phyloP scores from a whole-genome alignment of 495 filamentous ascomycete genomes.

The Talaromyces liani region DNA sequence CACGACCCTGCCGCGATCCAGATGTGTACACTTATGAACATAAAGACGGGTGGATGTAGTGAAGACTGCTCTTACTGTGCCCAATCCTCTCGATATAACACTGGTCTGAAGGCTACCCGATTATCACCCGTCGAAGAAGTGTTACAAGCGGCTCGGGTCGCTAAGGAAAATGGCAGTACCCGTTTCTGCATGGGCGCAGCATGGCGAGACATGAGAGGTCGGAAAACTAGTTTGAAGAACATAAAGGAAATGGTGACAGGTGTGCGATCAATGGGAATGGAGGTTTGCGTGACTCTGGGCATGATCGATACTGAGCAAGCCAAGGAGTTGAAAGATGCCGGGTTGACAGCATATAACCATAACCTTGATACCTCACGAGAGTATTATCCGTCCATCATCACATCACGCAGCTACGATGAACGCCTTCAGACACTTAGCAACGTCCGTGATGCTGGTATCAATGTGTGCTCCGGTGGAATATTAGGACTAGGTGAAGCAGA shows the following conservation, averaged over 20 bases:
- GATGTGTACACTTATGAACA: constrained; percentile 89
- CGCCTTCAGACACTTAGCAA: constrained; percentile 64
- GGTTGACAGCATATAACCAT: constrained; percentile 83
- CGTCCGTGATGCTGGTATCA: constrained; percentile 74
- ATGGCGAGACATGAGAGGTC: constrained; percentile 85
- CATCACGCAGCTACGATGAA: constrained; percentile 77
- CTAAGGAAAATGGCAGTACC: constrained; percentile 71
- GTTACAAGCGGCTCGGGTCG: constrained; percentile 63
- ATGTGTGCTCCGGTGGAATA: constrained; percentile 80
- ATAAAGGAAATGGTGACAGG: constrained; percentile 76
- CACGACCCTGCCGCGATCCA: constrained; percentile 73
- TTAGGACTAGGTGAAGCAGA: constrained; percentile 69
- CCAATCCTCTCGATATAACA: constrained; percentile 72
- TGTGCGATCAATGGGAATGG: constrained; percentile 72
- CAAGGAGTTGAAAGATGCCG: constrained; percentile 69
- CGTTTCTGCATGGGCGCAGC: constrained; percentile 91
- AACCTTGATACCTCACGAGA: constrained; percentile 84
- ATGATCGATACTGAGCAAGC: constrained; percentile 79
- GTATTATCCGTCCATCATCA: constrained; percentile 74
- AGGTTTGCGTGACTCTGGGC: constrained; percentile 78
- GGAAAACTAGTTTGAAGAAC: constrained; percentile 68
- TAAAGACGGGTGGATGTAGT: constrained; percentile 85
- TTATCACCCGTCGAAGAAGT: constrained; percentile 71
- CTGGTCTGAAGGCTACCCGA: constrained; percentile 70
- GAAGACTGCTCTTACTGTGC: constrained; percentile 89